Conservation (phyloP, 208 protist genomes). For the Porcisia hertigi region DNA sequence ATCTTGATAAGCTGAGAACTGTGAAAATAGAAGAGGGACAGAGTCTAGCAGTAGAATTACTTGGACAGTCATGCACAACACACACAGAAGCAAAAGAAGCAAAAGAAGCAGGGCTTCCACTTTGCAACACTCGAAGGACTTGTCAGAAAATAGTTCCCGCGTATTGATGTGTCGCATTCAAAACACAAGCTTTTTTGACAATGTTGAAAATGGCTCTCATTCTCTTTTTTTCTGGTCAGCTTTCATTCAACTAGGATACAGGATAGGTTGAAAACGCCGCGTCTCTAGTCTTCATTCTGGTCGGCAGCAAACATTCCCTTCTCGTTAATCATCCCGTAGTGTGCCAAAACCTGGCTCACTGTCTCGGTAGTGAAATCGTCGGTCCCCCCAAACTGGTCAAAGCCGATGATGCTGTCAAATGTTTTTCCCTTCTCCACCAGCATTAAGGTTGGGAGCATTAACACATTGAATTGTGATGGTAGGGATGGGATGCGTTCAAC, state of each 20-base stretch:
- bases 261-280: neutral
- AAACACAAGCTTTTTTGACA: neutral
- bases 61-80: neutral
- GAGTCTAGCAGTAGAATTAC: neutral
- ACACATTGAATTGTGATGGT: constrained; percentile 89
- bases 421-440: constrained; percentile 90
- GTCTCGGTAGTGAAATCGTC: constrained; percentile 88
- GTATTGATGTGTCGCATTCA: neutral
- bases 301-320: constrained; percentile 90
- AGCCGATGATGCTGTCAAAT: constrained; percentile 93
- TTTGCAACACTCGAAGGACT: neutral
- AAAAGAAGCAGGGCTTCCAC: neutral
- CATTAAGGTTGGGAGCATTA: constrained; percentile 93
- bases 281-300: constrained; percentile 61
- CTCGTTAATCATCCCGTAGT: constrained; percentile 89
- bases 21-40: constrained; percentile 3
- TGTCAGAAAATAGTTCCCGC: neutral
- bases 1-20: constrained; percentile 26
- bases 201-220: neutral
- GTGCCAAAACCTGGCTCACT: constrained; percentile 60
- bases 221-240: constrained; percentile 7
- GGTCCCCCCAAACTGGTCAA: constrained; percentile 91
- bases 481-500: constrained; percentile 87
- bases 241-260: neutral
- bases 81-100: constrained; percentile 24